These are phyloP conservation scores for Chenopodium berlandieri DNA, from an alignment of 148 eudicot genomes.

Conservation along the genomic window DNA sequence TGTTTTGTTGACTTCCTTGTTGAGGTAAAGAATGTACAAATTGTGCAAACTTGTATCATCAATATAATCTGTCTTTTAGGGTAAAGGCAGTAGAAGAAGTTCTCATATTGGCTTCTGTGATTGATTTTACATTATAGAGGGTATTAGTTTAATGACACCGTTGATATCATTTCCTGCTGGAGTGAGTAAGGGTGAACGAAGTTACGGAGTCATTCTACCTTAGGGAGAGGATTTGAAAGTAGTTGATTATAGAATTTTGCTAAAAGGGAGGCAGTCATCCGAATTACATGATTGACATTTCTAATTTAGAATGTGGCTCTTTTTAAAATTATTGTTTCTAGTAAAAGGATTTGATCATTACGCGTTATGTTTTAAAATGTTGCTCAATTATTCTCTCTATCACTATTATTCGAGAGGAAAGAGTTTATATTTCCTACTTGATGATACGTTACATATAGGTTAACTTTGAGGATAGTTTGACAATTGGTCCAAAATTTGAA, in stretches of 20 bases:
- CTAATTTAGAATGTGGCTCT: not conserved
- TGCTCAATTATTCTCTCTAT: too few species aligned
- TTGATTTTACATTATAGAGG: not conserved
- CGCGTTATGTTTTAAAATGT: not conserved
- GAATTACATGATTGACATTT: not conserved
- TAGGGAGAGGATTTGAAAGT: not conserved
- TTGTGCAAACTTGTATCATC: not conserved
- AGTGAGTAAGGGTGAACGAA: not conserved
- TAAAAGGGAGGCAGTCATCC: too few species aligned
- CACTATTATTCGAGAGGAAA: not conserved
- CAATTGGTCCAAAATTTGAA: not conserved
- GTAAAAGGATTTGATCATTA: not conserved
- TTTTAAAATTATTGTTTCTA: not conserved
- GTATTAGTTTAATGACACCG: not conserved
- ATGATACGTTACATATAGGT: not conserved
- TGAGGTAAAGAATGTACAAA: not conserved
- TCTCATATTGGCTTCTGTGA: not conserved
- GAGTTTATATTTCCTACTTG: not conserved
- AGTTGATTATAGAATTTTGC: not conserved
- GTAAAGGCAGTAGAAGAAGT: not conserved
- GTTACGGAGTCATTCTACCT: not conserved
- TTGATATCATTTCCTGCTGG: not conserved
- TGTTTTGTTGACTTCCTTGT: constrained; percentile 1
- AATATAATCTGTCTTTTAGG: constrained; percentile 1
- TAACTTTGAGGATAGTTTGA: not conserved